Percentiles rank a stretch among this genome's conserved stretches.
phyloP scores from a whole-genome alignment of 495 filamentous ascomycete genomes.

The Tuber calosporum region DNA sequence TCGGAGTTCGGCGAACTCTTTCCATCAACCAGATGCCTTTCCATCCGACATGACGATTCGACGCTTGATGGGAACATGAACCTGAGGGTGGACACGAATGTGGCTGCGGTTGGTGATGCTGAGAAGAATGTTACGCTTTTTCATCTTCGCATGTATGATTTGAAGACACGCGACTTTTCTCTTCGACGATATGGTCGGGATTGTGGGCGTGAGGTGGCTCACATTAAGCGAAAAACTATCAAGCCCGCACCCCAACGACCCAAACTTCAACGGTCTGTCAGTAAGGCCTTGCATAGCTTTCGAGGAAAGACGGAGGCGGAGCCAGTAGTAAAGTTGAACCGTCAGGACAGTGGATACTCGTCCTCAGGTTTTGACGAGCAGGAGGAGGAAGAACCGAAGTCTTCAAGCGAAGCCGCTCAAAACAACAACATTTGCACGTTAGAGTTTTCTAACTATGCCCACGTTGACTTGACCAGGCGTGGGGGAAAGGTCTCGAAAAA shows the following conservation, averaged over 20 bases:
- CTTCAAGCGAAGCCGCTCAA: constrained; percentile 44
- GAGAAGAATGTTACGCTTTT: constrained; percentile 74
- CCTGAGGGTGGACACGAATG: constrained; percentile 75
- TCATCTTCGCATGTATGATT: constrained; percentile 91
- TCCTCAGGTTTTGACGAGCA: constrained; percentile 46
- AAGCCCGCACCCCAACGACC: constrained; percentile 47
- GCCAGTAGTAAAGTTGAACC: constrained; percentile 43
- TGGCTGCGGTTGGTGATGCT: constrained; percentile 44
- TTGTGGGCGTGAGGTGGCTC: constrained; percentile 88
- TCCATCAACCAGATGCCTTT: constrained; percentile 70
- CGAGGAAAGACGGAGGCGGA: constrained; percentile 52
- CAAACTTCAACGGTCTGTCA: constrained; percentile 63
- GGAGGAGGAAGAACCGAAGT: constrained; percentile 38
- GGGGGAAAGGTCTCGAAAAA: constrained; percentile 64
- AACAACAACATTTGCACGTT: constrained; percentile 71
- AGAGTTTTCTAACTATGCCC: constrained; percentile 96
- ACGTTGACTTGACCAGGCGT: constrained; percentile 70
- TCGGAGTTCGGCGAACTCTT: constrained; percentile 80
- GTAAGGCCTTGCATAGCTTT: constrained; percentile 64
- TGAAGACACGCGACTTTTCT: constrained; percentile 79
- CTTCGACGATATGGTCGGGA: constrained; percentile 86
- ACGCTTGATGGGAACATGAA: constrained; percentile 97
- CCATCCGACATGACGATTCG: constrained; percentile 84
- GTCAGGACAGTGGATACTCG: constrained; percentile 56
- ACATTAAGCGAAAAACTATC: constrained; percentile 61